Base-by-base conservation (phyloP, 768 basidiomycete species). In the Mycena crocata region DNA sequence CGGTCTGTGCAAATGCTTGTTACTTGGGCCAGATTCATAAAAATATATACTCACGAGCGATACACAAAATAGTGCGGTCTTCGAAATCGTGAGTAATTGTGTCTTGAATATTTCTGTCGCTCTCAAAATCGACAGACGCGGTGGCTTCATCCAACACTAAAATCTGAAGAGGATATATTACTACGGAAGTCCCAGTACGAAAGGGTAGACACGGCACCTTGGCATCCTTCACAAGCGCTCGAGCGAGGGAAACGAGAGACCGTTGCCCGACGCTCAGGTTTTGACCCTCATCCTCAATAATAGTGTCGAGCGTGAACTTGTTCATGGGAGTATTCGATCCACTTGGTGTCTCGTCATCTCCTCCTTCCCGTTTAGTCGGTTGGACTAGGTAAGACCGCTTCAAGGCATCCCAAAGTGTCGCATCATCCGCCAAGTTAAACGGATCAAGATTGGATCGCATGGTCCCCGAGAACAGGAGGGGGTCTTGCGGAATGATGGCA, bases 181-280 rank as follows among this genome's bases (percentile, higher is more conserved):
- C n/a, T n/a, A n/a, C n/a, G n/a, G n/a, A n/a, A n/a, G n/a, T n/a
- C 98, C 96, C 14, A 98, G 83, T 49, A 98, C 89, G 52, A 96
- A n/a, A n/a, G n/a, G n/a, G n/a, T n/a, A n/a, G n/a, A n/a, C n/a
- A n/a, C n/a, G n/a, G 89, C 34, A 97, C 88, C 74, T 88, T 90
- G 15, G 91, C 85, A 74, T 95, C 87, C 71, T 95, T 93, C 35
- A 97, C 95, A 28, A 98, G 79, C 0, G 96, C 96, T 35, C 96
- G 85, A 19, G 96, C 96, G 32, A 97, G 84, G 3, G 93, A 94
- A 23, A 97, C 92, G 34, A 97, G 81, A 13, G 91, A 93, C 26
- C 95, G 86, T 82, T 88, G 86, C 31, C 93, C 92, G 39, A 95
- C 90, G 9, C 92, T 93, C 67, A 96, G 73, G 74, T 96, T 96